Conservation (phyloP, 768 basidiomycete genomes). For the Leccinellum albellum region DNA sequence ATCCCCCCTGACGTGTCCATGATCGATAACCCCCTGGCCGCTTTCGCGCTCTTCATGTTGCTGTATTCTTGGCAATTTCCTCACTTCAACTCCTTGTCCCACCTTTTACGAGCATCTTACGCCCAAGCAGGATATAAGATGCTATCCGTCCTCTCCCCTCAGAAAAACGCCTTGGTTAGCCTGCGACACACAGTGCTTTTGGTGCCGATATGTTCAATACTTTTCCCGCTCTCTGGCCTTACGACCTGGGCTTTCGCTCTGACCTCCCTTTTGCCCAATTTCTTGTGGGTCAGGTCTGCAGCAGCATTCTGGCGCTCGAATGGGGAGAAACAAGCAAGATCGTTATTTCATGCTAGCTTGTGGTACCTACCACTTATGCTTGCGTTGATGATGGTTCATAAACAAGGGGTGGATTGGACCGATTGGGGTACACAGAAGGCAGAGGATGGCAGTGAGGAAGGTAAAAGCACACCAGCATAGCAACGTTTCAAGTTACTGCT, state of each 20-base stretch:
- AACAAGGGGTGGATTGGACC: slow-evolving; percentile 78
- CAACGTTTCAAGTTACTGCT: neutral
- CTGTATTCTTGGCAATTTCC: slow-evolving; percentile 99
- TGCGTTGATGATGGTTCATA: slow-evolving; percentile 93
- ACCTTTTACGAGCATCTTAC: slow-evolving; percentile 83
- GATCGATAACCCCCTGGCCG: slow-evolving; percentile 77
- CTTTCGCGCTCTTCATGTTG: slow-evolving; percentile 76
- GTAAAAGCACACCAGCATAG: neutral
- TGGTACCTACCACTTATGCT: slow-evolving; percentile 91
- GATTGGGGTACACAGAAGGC: slow-evolving; percentile 38
- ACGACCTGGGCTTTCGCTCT: slow-evolving; percentile 90
- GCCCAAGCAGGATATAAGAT: slow-evolving; percentile 92
- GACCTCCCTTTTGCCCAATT: slow-evolving; percentile 74
- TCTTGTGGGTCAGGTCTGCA: slow-evolving; percentile 61
- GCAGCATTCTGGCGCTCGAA: slow-evolving; percentile 70
- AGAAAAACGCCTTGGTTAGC: slow-evolving; percentile 79
- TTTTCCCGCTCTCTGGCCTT: slow-evolving; percentile 84
- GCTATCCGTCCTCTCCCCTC: slow-evolving; percentile 77
- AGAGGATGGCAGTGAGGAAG: neutral
- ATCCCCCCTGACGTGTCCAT: slow-evolving; percentile 41
- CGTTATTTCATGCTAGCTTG: slow-evolving; percentile 74
- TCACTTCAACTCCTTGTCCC: slow-evolving; percentile 92
- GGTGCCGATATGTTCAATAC: slow-evolving; percentile 70
- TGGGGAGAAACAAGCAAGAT: slow-evolving; percentile 73
- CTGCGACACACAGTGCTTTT: slow-evolving; percentile 79